Evolutionary conservation across 768 basidiomycete species (phyloP).

Genomic region (Daedaleopsis sinensis): DNA sequence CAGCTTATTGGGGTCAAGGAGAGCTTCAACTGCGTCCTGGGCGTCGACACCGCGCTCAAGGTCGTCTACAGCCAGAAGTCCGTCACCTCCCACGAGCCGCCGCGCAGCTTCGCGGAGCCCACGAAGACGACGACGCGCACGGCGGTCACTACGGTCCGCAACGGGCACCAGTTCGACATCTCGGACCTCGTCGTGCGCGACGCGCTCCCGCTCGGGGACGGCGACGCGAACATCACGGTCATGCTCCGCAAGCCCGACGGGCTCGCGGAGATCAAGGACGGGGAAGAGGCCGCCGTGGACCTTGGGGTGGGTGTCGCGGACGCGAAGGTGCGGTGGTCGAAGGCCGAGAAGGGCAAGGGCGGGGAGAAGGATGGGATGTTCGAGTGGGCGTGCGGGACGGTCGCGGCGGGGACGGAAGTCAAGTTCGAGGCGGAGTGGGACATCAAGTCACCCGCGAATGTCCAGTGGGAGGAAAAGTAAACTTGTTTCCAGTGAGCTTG

Average conservation of each 20-base stretch:
- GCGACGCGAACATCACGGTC: neutral
- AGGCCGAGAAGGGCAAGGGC: conserved; percentile 44
- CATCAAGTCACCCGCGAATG: conserved; percentile 42
- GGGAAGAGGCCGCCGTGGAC: conserved; percentile 36
- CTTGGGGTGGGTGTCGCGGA: conserved; percentile 39
- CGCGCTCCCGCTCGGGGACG: neutral
- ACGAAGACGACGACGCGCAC: conserved; percentile 47
- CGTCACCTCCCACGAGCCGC: conserved; percentile 38
- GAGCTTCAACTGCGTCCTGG: conserved; percentile 58
- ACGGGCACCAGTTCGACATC: neutral
- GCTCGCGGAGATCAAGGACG: conserved; percentile 30
- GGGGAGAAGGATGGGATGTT: conserved; percentile 59
- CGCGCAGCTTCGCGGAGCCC: conserved; percentile 48
- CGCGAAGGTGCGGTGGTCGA: conserved; percentile 40
- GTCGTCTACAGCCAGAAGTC: conserved; percentile 45
- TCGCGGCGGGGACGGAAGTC: conserved; percentile 46
- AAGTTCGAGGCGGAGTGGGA: conserved; percentile 56
- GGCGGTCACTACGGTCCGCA: conserved; percentile 33
- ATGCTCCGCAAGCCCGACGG: neutral
- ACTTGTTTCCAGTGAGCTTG: no score
- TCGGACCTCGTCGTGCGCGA: neutral
- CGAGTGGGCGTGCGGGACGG: conserved; percentile 50
- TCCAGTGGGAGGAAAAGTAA: conserved; percentile 25
- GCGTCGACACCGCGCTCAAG: conserved; percentile 37
- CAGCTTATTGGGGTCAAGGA: conserved; percentile 49